A percentile compares a stretch with the other conserved stretches of the same genome.
phyloP scores from a whole-genome alignment of 352 stramenopile genomes.

The Globisporangium cylindrosporum region DNA sequence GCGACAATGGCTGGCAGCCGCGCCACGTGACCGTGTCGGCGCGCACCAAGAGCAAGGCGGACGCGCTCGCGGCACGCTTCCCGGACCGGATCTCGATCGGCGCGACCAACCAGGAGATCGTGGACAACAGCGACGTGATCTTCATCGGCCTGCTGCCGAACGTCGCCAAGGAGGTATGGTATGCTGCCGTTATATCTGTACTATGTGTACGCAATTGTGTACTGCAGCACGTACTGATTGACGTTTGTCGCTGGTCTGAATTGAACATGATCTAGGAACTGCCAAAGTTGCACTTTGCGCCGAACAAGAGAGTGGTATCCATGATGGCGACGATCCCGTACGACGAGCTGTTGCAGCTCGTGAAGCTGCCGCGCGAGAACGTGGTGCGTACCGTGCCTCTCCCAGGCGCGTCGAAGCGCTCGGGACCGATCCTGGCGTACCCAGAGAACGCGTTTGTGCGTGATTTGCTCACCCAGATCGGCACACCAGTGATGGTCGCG shows the following conservation, averaged over 20 bases:
- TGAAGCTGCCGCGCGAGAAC: conserved; percentile 62
- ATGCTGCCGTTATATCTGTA: neutral
- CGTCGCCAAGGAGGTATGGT: conserved; percentile 43
- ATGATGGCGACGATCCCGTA: conserved; percentile 90
- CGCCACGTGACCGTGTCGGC: conserved; percentile 69
- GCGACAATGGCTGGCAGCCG: conserved; percentile 68
- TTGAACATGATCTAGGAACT: conserved; percentile 36
- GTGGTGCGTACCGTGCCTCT: conserved; percentile 81
- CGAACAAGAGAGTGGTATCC: conserved; percentile 67
- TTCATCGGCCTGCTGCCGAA: conserved; percentile 79
- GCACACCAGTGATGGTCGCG: conserved; percentile 80
- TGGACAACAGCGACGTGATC: conserved; percentile 79
- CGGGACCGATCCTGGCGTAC: conserved; percentile 77
- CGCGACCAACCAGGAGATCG: conserved; percentile 75
- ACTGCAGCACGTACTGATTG: neutral
- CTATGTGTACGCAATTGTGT: neutral
- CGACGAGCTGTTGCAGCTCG: conserved; percentile 71
- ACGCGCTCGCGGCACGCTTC: conserved; percentile 71
- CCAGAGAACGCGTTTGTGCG: conserved; percentile 62
- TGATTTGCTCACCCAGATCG: conserved; percentile 75
- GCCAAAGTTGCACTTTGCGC: conserved; percentile 62
- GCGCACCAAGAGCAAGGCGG: conserved; percentile 72
- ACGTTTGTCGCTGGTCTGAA: neutral
- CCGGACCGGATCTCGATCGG: conserved; percentile 60
- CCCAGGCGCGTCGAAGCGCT: conserved; percentile 67